Evolutionary conservation across 2,329 filamentous ascomycete genomes (phyloP), one percentile per base, ranked within the genome.

Genomic region (Huntiella abstrusa): DNA sequence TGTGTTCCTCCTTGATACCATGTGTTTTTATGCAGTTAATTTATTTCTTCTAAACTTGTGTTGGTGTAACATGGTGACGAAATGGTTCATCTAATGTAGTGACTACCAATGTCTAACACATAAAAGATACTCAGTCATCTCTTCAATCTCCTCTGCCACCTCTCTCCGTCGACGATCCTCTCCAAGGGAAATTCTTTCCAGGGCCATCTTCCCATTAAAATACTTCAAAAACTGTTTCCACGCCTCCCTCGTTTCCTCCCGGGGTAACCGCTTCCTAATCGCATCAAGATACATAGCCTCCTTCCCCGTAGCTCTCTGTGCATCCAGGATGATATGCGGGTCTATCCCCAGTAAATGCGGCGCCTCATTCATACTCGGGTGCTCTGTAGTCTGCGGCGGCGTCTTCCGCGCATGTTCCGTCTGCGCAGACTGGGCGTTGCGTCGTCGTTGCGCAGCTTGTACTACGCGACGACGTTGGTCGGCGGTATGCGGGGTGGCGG

Each of bases 111-210:
- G 80, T 45, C 77, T 67, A 43, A 77, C 73, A 53, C 72, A 73
- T 3, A 85, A 58, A 15, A 86, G 57, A 59, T 79, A 73, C 56
- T 83, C 80, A 52, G 73, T 71, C 69, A 80, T 77, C n/a, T 65
- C 63, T 36, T 69, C 70, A 47, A 82, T 59, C 46, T 78, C 64
- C 41, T 73, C 71, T 66, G 82, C 86, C 11, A 85, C 70, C 54
- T 83, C 79, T 62, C 88, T 92, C 48, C 85, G 70, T 65, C 91
- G 93, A 64, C 92, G 71, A 4, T 83, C 82, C 62, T 95, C 85
- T 48, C 80, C 72, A n/a, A 91, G 65, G 1, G 82, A 75, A 53
- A 98, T 81, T 54, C 87, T 78, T 63, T 98, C 91, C 50, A 96
- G 67, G 2, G 87, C 80, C 56, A 81, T 78, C 48, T 71, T 73